phyloP scores from a whole-genome alignment of 2,329 filamentous ascomycete genomes.

The Hymenoscyphus scutula region DNA sequence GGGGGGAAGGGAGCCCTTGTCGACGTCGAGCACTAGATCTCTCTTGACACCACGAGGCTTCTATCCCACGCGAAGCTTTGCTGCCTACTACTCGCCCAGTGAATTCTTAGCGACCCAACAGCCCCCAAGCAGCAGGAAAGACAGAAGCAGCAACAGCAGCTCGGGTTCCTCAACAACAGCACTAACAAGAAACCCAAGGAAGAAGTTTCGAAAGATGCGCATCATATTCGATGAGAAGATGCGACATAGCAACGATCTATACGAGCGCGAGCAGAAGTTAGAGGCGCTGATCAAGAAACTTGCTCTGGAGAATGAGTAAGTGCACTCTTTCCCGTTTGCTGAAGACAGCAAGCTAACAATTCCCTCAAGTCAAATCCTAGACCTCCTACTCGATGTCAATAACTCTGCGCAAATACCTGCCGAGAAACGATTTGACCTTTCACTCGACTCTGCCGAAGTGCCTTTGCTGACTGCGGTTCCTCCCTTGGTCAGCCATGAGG shows the following conservation, averaged over 20 bases:
- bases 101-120: background rate
- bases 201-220: slow-evolving; percentile 94
- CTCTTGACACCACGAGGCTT: background rate
- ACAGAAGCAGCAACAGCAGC: background rate
- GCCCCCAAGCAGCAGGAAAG: background rate
- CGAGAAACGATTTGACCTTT: slow-evolving; percentile 72
- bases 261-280: slow-evolving; percentile 77
- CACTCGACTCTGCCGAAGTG: slow-evolving; percentile 60
- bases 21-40: background rate
- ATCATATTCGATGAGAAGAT: slow-evolving; percentile 74
- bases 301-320: slow-evolving; percentile 89
- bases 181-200: slow-evolving; percentile 59
- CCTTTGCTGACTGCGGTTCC: slow-evolving; percentile 28
- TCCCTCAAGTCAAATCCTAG: slow-evolving; percentile 72
- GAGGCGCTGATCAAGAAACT: slow-evolving; percentile 78
- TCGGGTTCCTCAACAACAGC: slow-evolving; percentile 38
- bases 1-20: background rate
- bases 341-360: slow-evolving; percentile 7
- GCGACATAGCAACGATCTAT: slow-evolving; percentile 77
- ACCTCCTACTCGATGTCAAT: slow-evolving; percentile 88
- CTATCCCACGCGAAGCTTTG: background rate
- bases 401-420: slow-evolving; percentile 73
- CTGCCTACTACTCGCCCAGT: background rate
- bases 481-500: slow-evolving; percentile 28
- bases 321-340: background rate